phyloP scores from a whole-genome alignment of 2,329 filamentous ascomycete species.

The Calonectria honghensis region DNA sequence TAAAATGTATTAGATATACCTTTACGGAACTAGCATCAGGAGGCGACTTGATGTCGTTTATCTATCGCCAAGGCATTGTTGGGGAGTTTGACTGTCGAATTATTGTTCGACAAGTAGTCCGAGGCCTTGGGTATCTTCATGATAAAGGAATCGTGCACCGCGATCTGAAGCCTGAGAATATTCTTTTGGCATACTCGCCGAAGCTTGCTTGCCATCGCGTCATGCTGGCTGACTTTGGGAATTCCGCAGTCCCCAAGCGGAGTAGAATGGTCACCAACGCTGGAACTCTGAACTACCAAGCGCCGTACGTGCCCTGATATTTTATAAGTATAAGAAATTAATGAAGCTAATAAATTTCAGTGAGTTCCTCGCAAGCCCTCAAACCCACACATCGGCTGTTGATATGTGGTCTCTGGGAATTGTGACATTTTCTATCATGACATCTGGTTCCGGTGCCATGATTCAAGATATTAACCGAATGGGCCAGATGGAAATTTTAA shows the following conservation, averaged over 20 bases:
- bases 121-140: slow-evolving; percentile 69
- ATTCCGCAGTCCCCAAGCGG: slow-evolving; percentile 64
- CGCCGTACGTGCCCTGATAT: slow-evolving; percentile 65
- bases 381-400: slow-evolving; percentile 61
- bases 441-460: slow-evolving; percentile 46
- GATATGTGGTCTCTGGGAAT: slow-evolving; percentile 74
- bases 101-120: slow-evolving; percentile 69
- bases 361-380: slow-evolving; percentile 58
- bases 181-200: slow-evolving; percentile 69
- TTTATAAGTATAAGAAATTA: background rate
- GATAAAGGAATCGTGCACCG: slow-evolving; percentile 70
- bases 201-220: slow-evolving; percentile 65
- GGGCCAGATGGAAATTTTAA: slow-evolving; percentile 52
- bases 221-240: slow-evolving; percentile 72
- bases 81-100: slow-evolving; percentile 65
- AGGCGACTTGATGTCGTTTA: slow-evolving; percentile 72
- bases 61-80: slow-evolving; percentile 60
- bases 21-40: slow-evolving; percentile 75
- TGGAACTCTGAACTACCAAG: slow-evolving; percentile 69
- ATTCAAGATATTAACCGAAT: slow-evolving; percentile 55
- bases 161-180: slow-evolving; percentile 73
- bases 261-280: slow-evolving; percentile 66
- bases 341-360: slow-evolving; percentile 55
- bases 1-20: slow-evolving; percentile 64
- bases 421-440: slow-evolving; percentile 62